phyloP scores from a whole-genome alignment of 352 stramenopile genomes.

The Thraustochytrium sp. region DNA sequence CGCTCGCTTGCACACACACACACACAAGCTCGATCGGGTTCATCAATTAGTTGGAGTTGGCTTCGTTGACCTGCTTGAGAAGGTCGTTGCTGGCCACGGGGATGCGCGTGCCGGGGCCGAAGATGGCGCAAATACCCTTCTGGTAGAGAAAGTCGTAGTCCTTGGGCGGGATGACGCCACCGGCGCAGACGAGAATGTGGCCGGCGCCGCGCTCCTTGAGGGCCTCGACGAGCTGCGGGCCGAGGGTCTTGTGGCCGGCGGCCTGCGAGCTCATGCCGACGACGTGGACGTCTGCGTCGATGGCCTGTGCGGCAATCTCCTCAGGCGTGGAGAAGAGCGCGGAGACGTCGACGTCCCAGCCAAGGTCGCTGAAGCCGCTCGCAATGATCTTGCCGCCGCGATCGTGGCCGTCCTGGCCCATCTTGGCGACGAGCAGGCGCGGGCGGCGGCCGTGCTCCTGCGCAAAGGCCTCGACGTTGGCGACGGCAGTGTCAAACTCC shows the following conservation, averaged over 20 bases:
- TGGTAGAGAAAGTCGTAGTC: constrained; percentile 93
- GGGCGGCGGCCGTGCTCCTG: constrained; percentile 80
- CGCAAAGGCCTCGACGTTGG: constrained; percentile 83
- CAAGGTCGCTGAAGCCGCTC: constrained; percentile 88
- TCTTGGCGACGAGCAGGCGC: constrained; percentile 89
- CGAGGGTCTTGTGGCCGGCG: constrained; percentile 88
- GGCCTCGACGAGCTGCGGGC: constrained; percentile 81
- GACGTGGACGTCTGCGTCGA: constrained; percentile 91
- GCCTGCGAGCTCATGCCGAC: constrained; percentile 79
- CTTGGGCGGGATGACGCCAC: constrained; percentile 89
- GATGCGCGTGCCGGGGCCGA: constrained; percentile 88
- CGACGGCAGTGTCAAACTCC: constrained; percentile 62
- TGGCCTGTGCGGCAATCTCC: constrained; percentile 74
- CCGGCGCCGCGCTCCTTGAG: constrained; percentile 80
- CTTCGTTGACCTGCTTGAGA: constrained; percentile 56
- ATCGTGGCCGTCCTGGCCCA: constrained; percentile 93
- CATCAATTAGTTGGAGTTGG: neutral
- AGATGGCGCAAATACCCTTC: constrained; percentile 79
- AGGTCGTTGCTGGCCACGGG: constrained; percentile 65
- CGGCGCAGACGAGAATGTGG: constrained; percentile 87
- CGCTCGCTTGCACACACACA: too few species aligned
- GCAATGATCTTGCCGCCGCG: constrained; percentile 93
- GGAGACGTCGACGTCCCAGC: constrained; percentile 94
- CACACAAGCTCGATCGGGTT: neutral
- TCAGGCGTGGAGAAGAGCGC: constrained; percentile 85